Percentiles rank a stretch among this genome's conserved stretches.
phyloP scores from a whole-genome alignment of 768 basidiomycete species.

The Hydnomerulius pinastri region DNA sequence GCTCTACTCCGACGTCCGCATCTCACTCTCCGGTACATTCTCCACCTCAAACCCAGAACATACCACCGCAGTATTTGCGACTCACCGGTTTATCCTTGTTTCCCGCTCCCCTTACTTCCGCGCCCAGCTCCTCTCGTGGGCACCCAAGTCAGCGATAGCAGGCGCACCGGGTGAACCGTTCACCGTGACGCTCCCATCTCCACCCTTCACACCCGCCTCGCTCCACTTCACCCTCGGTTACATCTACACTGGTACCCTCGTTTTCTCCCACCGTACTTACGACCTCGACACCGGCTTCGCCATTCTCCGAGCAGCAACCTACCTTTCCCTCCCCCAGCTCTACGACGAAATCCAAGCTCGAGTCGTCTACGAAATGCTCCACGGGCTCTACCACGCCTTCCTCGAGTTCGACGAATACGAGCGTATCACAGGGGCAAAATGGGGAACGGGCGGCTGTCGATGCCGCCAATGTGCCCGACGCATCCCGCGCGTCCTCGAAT shows the following conservation, averaged over 20 bases:
- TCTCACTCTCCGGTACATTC: constrained; percentile 73
- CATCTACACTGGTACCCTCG: constrained; percentile 92
- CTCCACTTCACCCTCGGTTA: constrained; percentile 93
- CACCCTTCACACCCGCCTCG: constrained; percentile 93
- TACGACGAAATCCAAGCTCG: constrained; percentile 80
- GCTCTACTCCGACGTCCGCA: constrained; percentile 89
- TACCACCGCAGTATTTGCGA: constrained; percentile 83
- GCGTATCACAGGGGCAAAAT: constrained; percentile 66
- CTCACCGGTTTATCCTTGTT: constrained; percentile 91
- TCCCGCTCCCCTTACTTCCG: constrained; percentile 90
- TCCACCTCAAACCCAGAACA: constrained; percentile 64
- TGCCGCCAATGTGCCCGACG: constrained; percentile 84
- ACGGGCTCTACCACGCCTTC: constrained; percentile 86
- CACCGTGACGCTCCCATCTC: constrained; percentile 76
- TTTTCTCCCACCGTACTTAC: constrained; percentile 90
- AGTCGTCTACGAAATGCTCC: constrained; percentile 85
- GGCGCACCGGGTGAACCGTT: constrained; percentile 45
- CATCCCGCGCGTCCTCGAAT: constrained; percentile 81
- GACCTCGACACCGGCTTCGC: constrained; percentile 91
- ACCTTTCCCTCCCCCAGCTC: constrained; percentile 74
- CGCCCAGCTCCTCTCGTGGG: constrained; percentile 73
- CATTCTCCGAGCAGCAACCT: constrained; percentile 81
- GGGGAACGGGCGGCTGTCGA: constrained; percentile 83
- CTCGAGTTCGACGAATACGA: constrained; percentile 82
- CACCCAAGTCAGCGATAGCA: constrained; percentile 36